Conservation (phyloP, 202 grass and related monocot genomes). For the Zoysia matrella region DNA sequence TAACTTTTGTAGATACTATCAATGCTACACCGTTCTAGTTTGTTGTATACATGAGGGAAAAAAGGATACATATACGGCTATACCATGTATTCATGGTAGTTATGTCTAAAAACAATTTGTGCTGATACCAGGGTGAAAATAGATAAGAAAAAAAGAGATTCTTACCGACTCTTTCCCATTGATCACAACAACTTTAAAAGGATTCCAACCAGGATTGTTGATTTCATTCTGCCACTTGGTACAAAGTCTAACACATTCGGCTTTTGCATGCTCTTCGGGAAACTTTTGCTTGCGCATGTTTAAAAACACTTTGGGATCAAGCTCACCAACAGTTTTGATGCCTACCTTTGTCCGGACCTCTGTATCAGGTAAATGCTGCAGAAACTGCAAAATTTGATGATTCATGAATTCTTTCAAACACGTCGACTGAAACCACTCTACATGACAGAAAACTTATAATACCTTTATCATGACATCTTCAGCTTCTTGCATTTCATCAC, state of each 20-base stretch:
- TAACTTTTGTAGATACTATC: neutral
- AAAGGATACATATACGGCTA: neutral
- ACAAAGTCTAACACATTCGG: slow-evolving; percentile 43
- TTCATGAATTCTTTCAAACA: slow-evolving; percentile 21
- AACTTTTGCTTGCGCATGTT: slow-evolving; percentile 48
- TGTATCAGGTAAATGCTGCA: slow-evolving; percentile 9
- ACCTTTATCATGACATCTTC: slow-evolving; percentile 63
- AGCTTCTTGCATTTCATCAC: slow-evolving; percentile 75
- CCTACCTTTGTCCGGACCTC: slow-evolving; percentile 37
- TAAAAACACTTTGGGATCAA: slow-evolving; percentile 60
- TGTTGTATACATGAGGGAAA: neutral
- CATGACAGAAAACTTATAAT: slow-evolving; percentile 15
- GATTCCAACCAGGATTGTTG: slow-evolving; percentile 57
- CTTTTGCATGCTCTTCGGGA: slow-evolving; percentile 41
- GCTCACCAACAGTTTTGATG: slow-evolving; percentile 74
- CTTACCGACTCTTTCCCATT: slow-evolving; percentile 55
- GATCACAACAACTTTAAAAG: slow-evolving; percentile 46
- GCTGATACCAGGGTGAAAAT: neutral
- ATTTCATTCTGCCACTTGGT: slow-evolving; percentile 81
- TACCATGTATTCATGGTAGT: neutral
- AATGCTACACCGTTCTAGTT: neutral
- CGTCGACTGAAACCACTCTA: neutral
- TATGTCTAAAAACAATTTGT: neutral
- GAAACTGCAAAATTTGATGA: neutral
- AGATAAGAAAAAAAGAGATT: slow-evolving; percentile 4